A percentile compares a stretch with the other conserved stretches of the same genome.
Conservation (phyloP, 495 filamentous ascomycete genomes). For the Hypoxylon crocopeplum region DNA sequence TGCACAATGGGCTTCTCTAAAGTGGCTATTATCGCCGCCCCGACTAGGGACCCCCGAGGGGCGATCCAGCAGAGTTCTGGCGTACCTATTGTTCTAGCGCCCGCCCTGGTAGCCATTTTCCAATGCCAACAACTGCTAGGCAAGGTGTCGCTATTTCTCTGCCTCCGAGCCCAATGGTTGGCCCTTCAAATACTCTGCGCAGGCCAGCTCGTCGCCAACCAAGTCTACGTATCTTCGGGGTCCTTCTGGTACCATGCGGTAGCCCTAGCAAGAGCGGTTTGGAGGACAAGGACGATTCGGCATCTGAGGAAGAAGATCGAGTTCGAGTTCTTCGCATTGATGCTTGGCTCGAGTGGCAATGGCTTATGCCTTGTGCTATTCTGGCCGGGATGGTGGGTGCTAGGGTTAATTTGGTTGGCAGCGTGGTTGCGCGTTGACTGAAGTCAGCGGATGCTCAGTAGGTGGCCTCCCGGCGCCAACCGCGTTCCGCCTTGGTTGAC, state of each 20-base stretch:
- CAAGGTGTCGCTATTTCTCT: constrained; percentile 32
- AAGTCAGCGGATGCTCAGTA: neutral
- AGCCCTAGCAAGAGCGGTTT: constrained; percentile 20
- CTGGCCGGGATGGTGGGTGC: constrained; percentile 57
- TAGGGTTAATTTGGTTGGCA: constrained; percentile 31
- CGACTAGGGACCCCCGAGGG: constrained; percentile 38
- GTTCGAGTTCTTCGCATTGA: constrained; percentile 51
- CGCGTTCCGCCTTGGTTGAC: neutral
- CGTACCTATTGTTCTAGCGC: constrained; percentile 30
- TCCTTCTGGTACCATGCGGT: constrained; percentile 11
- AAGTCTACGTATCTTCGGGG: constrained; percentile 15
- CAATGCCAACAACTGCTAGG: constrained; percentile 43
- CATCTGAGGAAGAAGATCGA: constrained; percentile 49
- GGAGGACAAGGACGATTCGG: constrained; percentile 41
- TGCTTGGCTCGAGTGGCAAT: constrained; percentile 51
- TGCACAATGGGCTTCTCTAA: constrained; percentile 21
- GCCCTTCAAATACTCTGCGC: constrained; percentile 19
- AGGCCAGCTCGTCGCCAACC: constrained; percentile 28
- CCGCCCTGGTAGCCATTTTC: constrained; percentile 36
- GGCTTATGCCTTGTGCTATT: constrained; percentile 50
- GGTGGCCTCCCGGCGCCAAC: neutral
- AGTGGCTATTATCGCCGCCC: constrained; percentile 41
- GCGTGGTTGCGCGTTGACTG: neutral
- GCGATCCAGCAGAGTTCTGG: constrained; percentile 29
- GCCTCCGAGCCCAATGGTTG: constrained; percentile 35